Evolutionary conservation across 2,329 filamentous ascomycete genomes (phyloP).

Genomic region (Phialophora verrucosa): DNA sequence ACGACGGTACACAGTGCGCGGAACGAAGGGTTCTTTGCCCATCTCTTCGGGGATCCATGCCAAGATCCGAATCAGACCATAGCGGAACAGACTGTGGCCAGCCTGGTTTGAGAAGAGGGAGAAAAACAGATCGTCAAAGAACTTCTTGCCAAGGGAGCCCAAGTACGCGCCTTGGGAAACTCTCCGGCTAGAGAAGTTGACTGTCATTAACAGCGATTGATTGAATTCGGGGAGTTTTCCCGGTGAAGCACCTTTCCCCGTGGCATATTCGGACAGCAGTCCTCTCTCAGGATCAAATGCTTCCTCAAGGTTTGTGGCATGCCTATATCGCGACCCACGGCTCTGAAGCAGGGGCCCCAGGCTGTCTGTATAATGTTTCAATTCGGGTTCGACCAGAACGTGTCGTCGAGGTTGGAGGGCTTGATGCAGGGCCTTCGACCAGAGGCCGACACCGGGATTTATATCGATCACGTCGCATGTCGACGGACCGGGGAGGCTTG

Average conservation of each 20-base stretch:
- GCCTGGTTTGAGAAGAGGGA: slow-evolving; percentile 59
- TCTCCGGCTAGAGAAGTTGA: slow-evolving; percentile 60
- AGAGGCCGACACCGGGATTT: slow-evolving; percentile 79
- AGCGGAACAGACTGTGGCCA: slow-evolving; percentile 70
- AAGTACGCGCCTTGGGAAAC: slow-evolving; percentile 61
- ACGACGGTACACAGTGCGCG: slow-evolving; percentile 63
- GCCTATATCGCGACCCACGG: slow-evolving; percentile 49
- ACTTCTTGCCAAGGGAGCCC: slow-evolving; percentile 52
- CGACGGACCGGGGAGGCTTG: slow-evolving; percentile 69
- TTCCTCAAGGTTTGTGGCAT: slow-evolving; percentile 58
- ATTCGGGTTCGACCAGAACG: slow-evolving; percentile 77
- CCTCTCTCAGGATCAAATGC: slow-evolving; percentile 57
- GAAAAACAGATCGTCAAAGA: slow-evolving; percentile 67
- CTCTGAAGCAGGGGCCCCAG: slow-evolving; percentile 63
- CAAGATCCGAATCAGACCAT: slow-evolving; percentile 80
- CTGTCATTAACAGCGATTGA: slow-evolving; percentile 73
- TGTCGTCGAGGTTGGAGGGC: slow-evolving; percentile 79
- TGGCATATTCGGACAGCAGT: slow-evolving; percentile 41
- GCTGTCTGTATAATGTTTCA: slow-evolving; percentile 62
- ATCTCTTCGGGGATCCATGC: slow-evolving; percentile 68
- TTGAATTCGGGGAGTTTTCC: slow-evolving; percentile 60
- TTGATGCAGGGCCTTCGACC: slow-evolving; percentile 77
- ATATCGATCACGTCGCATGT: slow-evolving; percentile 88
- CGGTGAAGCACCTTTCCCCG: slow-evolving; percentile 47
- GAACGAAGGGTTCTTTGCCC: slow-evolving; percentile 66